Evolutionary conservation across 257 asterid species (phyloP).

Genomic region (Striga asiatica): DNA sequence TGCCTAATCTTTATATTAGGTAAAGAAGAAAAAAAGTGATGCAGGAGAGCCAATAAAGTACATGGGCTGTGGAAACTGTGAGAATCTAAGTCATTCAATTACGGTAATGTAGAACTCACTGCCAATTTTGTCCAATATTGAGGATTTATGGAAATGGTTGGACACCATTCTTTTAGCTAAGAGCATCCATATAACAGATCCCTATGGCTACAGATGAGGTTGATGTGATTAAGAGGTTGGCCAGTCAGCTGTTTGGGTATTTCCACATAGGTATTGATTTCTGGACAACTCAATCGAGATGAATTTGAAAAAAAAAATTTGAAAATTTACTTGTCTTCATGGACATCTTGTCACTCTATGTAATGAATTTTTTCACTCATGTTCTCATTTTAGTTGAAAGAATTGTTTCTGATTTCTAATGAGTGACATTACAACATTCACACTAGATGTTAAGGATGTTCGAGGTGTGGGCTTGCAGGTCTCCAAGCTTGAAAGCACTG

Average conservation of each 20-base stretch:
- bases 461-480: slow-evolving; percentile 98
- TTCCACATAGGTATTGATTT: slow-evolving; percentile 87
- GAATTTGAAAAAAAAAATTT: too few species aligned
- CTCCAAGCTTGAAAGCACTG: slow-evolving; percentile 80
- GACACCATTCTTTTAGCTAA: slow-evolving; percentile 10
- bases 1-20: slow-evolving; percentile 26
- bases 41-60: slow-evolving; percentile 90
- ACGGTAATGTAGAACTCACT: slow-evolving; percentile 41
- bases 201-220: slow-evolving; percentile 77
- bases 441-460: slow-evolving; percentile 73
- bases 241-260: slow-evolving; percentile 64
- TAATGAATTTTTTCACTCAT: neutral
- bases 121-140: neutral
- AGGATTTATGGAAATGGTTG: neutral
- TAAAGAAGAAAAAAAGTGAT: slow-evolving; percentile 75
- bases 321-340: slow-evolving; percentile 7
- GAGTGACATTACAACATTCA: slow-evolving; percentile 7
- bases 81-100: slow-evolving; percentile 77
- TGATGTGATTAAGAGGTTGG: slow-evolving; percentile 71
- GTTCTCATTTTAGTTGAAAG: neutral
- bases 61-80: slow-evolving; percentile 93
- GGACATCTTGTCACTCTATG: neutral
- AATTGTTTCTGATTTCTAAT: neutral
- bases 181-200: slow-evolving; percentile 36
- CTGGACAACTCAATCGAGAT: neutral